Evolutionary conservation across 2,329 filamentous ascomycete genomes (phyloP).

Genomic region (Talaromyces sp.): DNA sequence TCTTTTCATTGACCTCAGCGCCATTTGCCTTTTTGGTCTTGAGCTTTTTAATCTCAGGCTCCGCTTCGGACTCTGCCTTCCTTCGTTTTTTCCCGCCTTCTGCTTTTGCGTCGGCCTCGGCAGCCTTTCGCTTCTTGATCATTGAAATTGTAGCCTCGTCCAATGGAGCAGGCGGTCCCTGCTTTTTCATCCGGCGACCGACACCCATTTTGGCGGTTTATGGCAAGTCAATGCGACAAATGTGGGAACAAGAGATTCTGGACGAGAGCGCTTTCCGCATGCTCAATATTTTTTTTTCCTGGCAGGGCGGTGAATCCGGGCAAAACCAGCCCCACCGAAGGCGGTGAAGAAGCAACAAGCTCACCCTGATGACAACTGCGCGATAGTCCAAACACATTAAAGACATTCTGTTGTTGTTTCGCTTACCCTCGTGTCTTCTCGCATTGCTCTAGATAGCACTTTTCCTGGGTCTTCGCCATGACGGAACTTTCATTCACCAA

Average conservation of each 20-base stretch:
- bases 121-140: constrained; percentile 76
- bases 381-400: not conserved
- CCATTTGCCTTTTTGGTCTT: constrained; percentile 33
- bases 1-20: constrained; percentile 22
- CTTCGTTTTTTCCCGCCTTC: constrained; percentile 62
- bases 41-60: constrained; percentile 19
- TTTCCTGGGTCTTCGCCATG: constrained; percentile 43
- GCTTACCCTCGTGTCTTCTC: not conserved
- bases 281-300: constrained; percentile 9
- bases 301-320: constrained; percentile 2
- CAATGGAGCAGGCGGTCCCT: constrained; percentile 76
- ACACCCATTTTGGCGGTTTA: constrained; percentile 63
- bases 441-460: not conserved
- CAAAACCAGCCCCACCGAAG: constrained; percentile 8
- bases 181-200: constrained; percentile 83
- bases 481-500: constrained; percentile 81
- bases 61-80: constrained; percentile 34
- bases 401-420: not conserved
- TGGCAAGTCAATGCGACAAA: constrained; percentile 1
- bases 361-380: not conserved
- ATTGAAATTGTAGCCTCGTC: constrained; percentile 61
- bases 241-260: not conserved
- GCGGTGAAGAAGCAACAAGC: constrained; percentile 7
- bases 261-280: not conserved
- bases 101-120: constrained; percentile 53